Evolutionary conservation across 2,329 filamentous ascomycete genomes (phyloP).

Genomic region (Diplodia corticola): DNA sequence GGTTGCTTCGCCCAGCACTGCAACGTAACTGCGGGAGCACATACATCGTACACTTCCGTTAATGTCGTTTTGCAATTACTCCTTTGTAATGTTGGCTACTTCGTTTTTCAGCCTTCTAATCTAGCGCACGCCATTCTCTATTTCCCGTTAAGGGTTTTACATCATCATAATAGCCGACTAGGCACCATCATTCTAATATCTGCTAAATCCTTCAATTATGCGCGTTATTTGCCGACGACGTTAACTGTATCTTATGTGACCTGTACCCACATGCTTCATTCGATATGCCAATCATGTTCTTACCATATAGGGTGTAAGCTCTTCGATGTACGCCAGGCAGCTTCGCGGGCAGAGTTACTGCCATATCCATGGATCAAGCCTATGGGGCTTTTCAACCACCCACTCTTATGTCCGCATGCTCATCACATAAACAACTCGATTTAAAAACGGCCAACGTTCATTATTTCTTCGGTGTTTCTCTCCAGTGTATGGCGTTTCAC

Average conservation of each 20-base stretch:
- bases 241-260: background rate
- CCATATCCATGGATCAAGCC: background rate
- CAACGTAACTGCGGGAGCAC: background rate
- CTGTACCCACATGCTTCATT: background rate
- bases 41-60: background rate
- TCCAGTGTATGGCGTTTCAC: too few relatives aligned
- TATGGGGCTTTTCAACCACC: too few relatives aligned
- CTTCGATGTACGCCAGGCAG: background rate
- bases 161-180: background rate
- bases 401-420: too few relatives aligned
- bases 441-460: too few relatives aligned
- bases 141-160: background rate
- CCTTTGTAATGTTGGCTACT: background rate
- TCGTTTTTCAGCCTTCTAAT: background rate
- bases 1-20: background rate
- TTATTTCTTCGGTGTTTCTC: too few relatives aligned
- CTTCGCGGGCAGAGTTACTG: background rate
- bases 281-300: background rate
- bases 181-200: background rate
- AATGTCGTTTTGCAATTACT: background rate
- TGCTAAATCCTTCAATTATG: background rate
- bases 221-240: background rate
- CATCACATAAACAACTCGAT: too few relatives aligned
- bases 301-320: too few relatives aligned
- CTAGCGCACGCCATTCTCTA: background rate